phyloP scores from a whole-genome alignment of 257 asterid genomes.

The Osmanthus fragrans region DNA sequence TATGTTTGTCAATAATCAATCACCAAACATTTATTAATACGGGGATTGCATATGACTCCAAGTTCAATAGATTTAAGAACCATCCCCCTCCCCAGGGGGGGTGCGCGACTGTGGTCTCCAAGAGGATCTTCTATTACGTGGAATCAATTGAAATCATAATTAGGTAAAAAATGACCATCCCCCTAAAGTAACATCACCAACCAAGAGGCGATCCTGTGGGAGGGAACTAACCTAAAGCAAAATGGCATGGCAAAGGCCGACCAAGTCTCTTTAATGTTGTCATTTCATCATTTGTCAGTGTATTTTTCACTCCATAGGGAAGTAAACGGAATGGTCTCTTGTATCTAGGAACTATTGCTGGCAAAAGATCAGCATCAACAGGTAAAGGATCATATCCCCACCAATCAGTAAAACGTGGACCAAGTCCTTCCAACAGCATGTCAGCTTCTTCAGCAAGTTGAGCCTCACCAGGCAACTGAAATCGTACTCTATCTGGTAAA shows the following conservation, averaged over 20 bases:
- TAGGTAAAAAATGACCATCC: neutral
- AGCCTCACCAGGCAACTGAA: constrained; percentile 92
- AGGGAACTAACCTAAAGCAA: constrained; percentile 72
- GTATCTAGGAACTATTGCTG: constrained; percentile 82
- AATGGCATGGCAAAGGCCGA: constrained; percentile 90
- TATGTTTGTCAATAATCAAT: constrained; percentile 1
- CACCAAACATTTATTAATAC: neutral
- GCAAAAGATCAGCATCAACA: constrained; percentile 94
- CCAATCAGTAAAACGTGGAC: constrained; percentile 96
- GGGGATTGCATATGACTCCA: constrained; percentile 3
- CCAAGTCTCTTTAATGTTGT: constrained; percentile 82
- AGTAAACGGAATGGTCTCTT: constrained; percentile 86
- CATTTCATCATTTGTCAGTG: constrained; percentile 90
- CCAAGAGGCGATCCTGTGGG: neutral
- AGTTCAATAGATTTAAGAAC: constrained; percentile 9
- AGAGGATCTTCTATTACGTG: constrained; percentile 11
- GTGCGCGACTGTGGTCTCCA: constrained; percentile 6
- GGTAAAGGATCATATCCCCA: constrained; percentile 96
- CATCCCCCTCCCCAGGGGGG: neutral
- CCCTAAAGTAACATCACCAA: neutral
- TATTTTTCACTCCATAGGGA: constrained; percentile 86
- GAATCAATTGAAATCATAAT: neutral
- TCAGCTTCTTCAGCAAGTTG: constrained; percentile 81
- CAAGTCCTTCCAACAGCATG: constrained; percentile 80
- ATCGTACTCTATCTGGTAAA: constrained; percentile 74